These are phyloP conservation scores for Aspergillus eucalypticola DNA, from an alignment of 2,329 filamentous ascomycete species.

Conservation along the genomic window DNA sequence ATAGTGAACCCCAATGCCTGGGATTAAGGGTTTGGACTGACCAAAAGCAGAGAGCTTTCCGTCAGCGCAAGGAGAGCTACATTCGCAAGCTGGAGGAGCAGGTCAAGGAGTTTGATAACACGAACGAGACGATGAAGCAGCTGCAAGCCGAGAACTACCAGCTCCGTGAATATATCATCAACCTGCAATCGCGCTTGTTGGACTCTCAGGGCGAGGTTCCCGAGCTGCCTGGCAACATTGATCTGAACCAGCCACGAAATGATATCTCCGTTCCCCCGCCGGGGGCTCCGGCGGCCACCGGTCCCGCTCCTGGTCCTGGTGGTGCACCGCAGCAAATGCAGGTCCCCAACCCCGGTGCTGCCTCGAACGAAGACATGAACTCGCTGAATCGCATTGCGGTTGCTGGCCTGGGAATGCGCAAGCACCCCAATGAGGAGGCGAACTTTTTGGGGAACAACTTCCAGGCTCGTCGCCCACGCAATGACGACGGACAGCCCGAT, in stretches of 20 bases:
- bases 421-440: slow-evolving; percentile 42
- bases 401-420: slow-evolving; percentile 46
- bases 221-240: slow-evolving; percentile 76
- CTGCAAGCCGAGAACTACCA: slow-evolving; percentile 87
- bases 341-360: slow-evolving; percentile 27
- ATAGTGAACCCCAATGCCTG: slow-evolving; percentile 36
- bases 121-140: slow-evolving; percentile 77
- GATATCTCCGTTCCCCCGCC: slow-evolving; percentile 35
- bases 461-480: slow-evolving; percentile 33
- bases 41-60: slow-evolving; percentile 76
- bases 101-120: slow-evolving; percentile 73
- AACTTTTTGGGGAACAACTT: slow-evolving; percentile 37
- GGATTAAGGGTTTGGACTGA: slow-evolving; percentile 12
- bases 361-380: slow-evolving; percentile 41
- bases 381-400: slow-evolving; percentile 47
- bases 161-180: slow-evolving; percentile 88
- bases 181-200: slow-evolving; percentile 80
- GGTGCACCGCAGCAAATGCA: slow-evolving; percentile 30
- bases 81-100: slow-evolving; percentile 97
- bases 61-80: slow-evolving; percentile 95
- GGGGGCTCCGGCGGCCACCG: slow-evolving; percentile 22
- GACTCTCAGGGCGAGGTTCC: slow-evolving; percentile 83
- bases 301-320: slow-evolving; percentile 24
- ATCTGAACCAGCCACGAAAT: slow-evolving; percentile 60
- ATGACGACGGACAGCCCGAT: slow-evolving; percentile 32